phyloP scores from a whole-genome alignment of 305 asterid species.

The Plantago coronopus region DNA sequence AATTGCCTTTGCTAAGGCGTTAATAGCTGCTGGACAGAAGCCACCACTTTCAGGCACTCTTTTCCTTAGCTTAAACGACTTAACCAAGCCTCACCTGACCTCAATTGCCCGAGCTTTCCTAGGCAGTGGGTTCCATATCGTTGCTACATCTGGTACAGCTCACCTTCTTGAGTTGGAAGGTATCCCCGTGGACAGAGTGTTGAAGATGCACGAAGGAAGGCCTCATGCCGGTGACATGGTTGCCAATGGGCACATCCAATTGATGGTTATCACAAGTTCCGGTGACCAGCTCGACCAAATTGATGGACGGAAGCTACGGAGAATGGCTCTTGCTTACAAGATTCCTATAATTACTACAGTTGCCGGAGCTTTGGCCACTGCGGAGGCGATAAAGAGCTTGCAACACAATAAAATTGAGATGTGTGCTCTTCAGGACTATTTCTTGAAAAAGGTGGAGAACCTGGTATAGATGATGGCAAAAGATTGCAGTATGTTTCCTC shows the following conservation, averaged over 20 bases:
- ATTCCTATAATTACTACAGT: conserved; percentile 84
- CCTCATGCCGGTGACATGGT: conserved; percentile 89
- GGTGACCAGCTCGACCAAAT: conserved; percentile 81
- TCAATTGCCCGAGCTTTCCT: conserved; percentile 62
- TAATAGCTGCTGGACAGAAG: conserved; percentile 85
- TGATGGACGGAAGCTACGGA: conserved; percentile 82
- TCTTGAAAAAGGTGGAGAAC: conserved; percentile 30
- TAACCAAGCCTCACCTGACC: conserved; percentile 65
- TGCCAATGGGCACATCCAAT: conserved; percentile 76
- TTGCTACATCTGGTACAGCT: conserved; percentile 95
- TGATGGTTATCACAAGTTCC: conserved; percentile 89
- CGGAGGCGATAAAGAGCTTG: conserved; percentile 84
- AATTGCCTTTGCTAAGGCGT: conserved; percentile 87
- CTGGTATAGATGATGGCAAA: conserved; percentile 27
- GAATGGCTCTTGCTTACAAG: conserved; percentile 91
- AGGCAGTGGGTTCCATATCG: conserved; percentile 51
- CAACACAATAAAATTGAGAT: conserved; percentile 66
- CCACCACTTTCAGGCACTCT: conserved; percentile 75
- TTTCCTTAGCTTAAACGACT: conserved; percentile 79
- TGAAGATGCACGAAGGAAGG: conserved; percentile 91
- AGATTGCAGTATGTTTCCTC: conserved; percentile 45
- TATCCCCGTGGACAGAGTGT: conserved; percentile 61
- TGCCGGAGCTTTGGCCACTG: conserved; percentile 93
- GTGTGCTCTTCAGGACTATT: conserved; percentile 89
- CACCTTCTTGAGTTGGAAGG: conserved; percentile 63